Evolutionary conservation across 2,329 filamentous ascomycete genomes (phyloP), one percentile per base, ranked within the genome.

Genomic region (Clonostachys byssicola): DNA sequence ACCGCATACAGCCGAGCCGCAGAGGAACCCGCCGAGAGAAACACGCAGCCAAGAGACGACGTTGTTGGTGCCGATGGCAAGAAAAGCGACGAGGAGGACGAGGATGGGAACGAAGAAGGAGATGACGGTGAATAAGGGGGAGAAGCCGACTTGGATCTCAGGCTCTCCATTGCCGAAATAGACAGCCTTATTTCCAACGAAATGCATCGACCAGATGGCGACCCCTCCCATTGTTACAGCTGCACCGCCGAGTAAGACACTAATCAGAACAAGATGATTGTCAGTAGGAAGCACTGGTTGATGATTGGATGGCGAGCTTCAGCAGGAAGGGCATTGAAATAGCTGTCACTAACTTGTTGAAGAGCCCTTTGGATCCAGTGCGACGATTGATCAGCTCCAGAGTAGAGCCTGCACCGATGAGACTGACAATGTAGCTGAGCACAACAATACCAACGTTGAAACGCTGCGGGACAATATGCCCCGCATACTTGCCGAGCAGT

Each of bases 61-160:
- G 51, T 80, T 78, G 55, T 77, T 77, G 33, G 77, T 74, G 6
- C 82, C 88, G 41, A 87, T 81, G 34, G 83, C 76, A 49, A 85
- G 75, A 58, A 95, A 92, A 16, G 89, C 88, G 8, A 81, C 62
- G n/a, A 88, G 74, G 6, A 95, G 75, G 18, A 92, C 88, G 34
- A 87, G 52, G 43, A 95, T 85, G 0, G 90, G 89, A 12, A 95
- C 72, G 57, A 95, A 85, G 56, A 92, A 89, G 1, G 89, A 95
- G 9, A 91, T 67, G 1, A 81, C 81, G 0, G 89, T 94, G 60
- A 84, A 88, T 23, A 79, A 77, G 46, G 80, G 71, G 45, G 79
- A 88, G 72, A 94, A 95, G 35, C 81, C 76, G 45, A 94, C 84
- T 53, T 92, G 88, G 12, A 89, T 71, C 36, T 79, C 68, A 12